phyloP scores from a whole-genome alignment of 139 green algal species.

The Micromonas pusilla region DNA sequence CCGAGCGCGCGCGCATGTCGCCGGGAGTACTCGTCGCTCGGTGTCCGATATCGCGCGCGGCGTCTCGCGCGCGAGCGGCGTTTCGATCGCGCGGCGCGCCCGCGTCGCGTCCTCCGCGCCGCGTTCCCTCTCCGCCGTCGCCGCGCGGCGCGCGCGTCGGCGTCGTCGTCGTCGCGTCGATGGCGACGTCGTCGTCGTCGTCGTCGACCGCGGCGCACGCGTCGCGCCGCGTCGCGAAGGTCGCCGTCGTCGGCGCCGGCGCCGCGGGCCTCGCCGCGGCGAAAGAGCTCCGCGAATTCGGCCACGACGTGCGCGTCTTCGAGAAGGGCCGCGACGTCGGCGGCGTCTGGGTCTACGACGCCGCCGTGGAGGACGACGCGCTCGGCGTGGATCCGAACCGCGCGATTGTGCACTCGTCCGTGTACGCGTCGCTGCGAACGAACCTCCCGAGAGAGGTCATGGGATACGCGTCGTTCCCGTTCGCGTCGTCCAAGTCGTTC shows the following conservation, averaged over 20 bases:
- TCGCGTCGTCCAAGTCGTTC: slow-evolving; percentile 35
- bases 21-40: not conserved
- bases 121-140: too few species aligned
- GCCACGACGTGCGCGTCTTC: slow-evolving; percentile 21
- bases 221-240: not conserved
- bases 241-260: slow-evolving; percentile 30
- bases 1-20: not conserved
- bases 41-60: not conserved
- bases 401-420: slow-evolving; percentile 34
- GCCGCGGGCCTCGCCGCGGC: slow-evolving; percentile 26
- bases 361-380: slow-evolving; percentile 50
- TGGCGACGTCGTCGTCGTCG: not conserved
- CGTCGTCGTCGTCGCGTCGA: not conserved
- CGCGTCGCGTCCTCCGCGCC: too few species aligned
- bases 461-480: slow-evolving; percentile 60
- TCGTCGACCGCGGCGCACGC: not conserved
- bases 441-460: slow-evolving; percentile 77
- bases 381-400: slow-evolving; percentile 59
- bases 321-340: slow-evolving; percentile 37
- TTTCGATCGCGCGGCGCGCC: too few species aligned
- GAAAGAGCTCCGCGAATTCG: slow-evolving; percentile 4
- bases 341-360: slow-evolving; percentile 56
- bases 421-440: slow-evolving; percentile 58
- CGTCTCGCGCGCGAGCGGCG: not conserved
- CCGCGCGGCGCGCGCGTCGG: not conserved